Evolutionary conservation across 2,329 filamentous ascomycete genomes (phyloP).

Genomic region (Claviceps quebecensis): DNA sequence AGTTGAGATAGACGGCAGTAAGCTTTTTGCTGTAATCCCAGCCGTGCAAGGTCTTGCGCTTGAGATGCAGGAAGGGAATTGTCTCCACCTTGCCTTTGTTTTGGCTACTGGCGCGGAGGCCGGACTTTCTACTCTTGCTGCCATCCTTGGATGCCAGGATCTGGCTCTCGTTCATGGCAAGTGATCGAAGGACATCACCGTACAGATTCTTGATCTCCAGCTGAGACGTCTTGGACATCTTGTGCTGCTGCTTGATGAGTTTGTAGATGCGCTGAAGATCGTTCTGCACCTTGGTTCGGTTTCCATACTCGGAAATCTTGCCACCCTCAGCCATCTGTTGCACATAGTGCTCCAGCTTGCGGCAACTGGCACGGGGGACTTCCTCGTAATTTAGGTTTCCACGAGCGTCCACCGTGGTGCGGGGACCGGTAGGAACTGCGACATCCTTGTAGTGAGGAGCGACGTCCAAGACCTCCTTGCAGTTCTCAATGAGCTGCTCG

Average conservation of each 20-base stretch:
- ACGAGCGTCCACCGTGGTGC: slow-evolving; percentile 80
- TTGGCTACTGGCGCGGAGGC: slow-evolving; percentile 37
- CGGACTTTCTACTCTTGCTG: slow-evolving; percentile 46
- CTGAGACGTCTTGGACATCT: slow-evolving; percentile 89
- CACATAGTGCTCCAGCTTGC: slow-evolving; percentile 97
- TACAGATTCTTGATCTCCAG: slow-evolving; percentile 94
- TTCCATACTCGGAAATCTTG: slow-evolving; percentile 97
- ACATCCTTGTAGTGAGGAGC: slow-evolving; percentile 95
- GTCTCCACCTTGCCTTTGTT: slow-evolving; percentile 90
- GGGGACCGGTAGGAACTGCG: slow-evolving; percentile 75
- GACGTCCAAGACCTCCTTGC: slow-evolving; percentile 74
- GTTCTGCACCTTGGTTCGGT: slow-evolving; percentile 94
- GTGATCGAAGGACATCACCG: slow-evolving; percentile 80
- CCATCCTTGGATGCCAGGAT: slow-evolving; percentile 75
- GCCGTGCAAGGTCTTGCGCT: slow-evolving; percentile 82
- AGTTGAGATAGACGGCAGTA: slow-evolving; percentile 83
- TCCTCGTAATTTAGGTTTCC: slow-evolving; percentile 91
- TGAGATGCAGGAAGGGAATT: slow-evolving; percentile 92
- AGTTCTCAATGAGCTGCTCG: slow-evolving; percentile 90
- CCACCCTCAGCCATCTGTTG: slow-evolving; percentile 97
- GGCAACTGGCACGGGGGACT: slow-evolving; percentile 70
- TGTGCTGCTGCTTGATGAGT: slow-evolving; percentile 96
- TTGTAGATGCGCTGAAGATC: slow-evolving; percentile 93
- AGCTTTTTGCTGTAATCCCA: slow-evolving; percentile 99
- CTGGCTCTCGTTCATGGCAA: slow-evolving; percentile 96